Evolutionary conservation across 202 grass and related monocot species (phyloP), one percentile per base, ranked within the genome.

Genomic region (Carex sylvatica): DNA sequence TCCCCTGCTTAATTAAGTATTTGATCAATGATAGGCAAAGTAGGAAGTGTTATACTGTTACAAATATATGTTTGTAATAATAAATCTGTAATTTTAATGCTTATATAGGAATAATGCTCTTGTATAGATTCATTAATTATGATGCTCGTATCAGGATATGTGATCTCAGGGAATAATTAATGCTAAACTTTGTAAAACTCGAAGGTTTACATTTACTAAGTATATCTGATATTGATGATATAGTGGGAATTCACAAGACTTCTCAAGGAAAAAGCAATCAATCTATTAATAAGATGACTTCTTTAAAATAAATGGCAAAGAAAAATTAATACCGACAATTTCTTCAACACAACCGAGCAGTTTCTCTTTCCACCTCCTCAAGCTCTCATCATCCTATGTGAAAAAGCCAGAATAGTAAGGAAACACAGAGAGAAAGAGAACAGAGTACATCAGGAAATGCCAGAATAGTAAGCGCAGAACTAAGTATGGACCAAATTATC

Each of bases 281-380:
- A 62, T 12, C 0, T 18, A 10, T 18, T 38, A 63, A 16, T 40
- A 65, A 18, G 14, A 61, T 19, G 11, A 3, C 12, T 18, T 24
- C 16, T 5, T 38, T 42, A 16, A 28, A 52, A 62, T 12, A 35
- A 26, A 54, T 19, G 9, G 38, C 30, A 44, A n/a, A 19, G 51
- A 64, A 59, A 59, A 23, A 20, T 26, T n/a, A 74, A 6, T 62
- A 51, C 65, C 33, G 74, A 74, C 75, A 86, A 74, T 67, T 42
- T 80, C 63, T 18, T 89, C 83, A n/a, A 90, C 68, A 66, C 74
- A 83, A 11, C 84, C 81, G 35, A 90, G 88, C 15, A 90, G 84
- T 56, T 87, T 72, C 74, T 84, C 88, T 65, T 90, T 90, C 88
- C 88, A 90, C 81, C 73, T 86, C 66, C 74, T 86, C 74, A 83